Evolutionary conservation across 2,329 filamentous ascomycete species (phyloP), one percentile per base, ranked within the genome.

Genomic region (Decorospora gaudefroyi): DNA sequence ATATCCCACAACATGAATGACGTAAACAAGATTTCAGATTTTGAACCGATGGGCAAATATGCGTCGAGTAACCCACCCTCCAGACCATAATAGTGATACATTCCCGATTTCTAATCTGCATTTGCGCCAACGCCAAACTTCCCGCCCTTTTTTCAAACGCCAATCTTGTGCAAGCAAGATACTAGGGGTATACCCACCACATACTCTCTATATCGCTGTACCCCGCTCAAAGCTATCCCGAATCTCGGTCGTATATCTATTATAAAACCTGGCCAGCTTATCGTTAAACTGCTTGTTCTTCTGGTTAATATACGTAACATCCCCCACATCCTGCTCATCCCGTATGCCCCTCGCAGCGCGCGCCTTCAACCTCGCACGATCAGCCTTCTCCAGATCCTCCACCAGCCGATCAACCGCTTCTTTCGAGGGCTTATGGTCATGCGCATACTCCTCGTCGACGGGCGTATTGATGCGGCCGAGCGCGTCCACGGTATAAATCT

Each of bases 281-380:
- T 95, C 85, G 83, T 99, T 99, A 78, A 99, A 99, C 79, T 96
- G 90, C 79, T 97, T 97, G 79, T 99, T 99, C 66, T 99, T 96
- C 75, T 96, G 90, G 75, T 99, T 99, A 81, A 99, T 99, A 74
- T 96, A 97, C 6, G 92, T 97, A 61, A 97, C 88, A 72, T 99
- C 93, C 18, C 84, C 86, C 33, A 91, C 88, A 53, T 95, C 90
- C 44, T 62, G 55, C 46, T 91, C 90, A 51, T 75, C 72, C 68
- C 85, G 82, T 9, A 83, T 82, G 68, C 87, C 84, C 39, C 90
- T 80, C 55, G 95, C 89, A 68, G 82, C 85, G 61, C 90, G 80
- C 77, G 95, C 95, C 80, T 91, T 95, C 64, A 95, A 67, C 37
- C 90, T 79, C 38, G 84, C 80, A 61, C 95, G 90, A 73, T 99